Conservation (phyloP, 306 rosid genomes). For the Vigna nakashimae region DNA sequence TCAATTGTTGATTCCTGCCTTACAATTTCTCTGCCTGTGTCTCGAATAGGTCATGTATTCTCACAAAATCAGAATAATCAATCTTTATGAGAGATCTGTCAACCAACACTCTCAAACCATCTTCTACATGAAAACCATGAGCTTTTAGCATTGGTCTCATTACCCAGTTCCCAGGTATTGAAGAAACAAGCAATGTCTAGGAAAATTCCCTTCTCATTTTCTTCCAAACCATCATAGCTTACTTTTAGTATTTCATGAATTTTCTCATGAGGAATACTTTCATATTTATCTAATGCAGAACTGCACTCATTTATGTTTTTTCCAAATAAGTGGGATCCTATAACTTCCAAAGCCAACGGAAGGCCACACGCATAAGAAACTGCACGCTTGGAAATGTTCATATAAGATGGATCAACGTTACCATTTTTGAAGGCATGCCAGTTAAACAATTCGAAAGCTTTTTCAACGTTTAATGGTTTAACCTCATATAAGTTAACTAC, state of each 20-base stretch:
- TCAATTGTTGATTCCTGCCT: neutral
- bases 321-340: neutral
- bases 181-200: constrained; percentile 15
- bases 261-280: neutral
- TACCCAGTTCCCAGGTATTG: neutral
- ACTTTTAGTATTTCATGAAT: neutral
- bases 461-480: neutral
- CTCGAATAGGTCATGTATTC: neutral
- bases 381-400: neutral
- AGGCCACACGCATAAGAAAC: neutral
- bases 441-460: neutral
- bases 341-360: neutral
- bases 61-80: neutral
- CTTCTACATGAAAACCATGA: neutral
- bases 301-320: neutral
- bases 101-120: constrained; percentile 11
- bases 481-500: neutral
- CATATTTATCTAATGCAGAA: neutral
- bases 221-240: neutral
- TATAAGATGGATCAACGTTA: neutral
- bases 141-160: neutral
- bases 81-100: constrained; percentile 2
- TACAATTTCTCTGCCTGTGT: neutral
- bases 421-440: neutral
- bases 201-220: neutral